Base-by-base conservation (phyloP, 768 basidiomycete species). In the Boletellus sp. region DNA sequence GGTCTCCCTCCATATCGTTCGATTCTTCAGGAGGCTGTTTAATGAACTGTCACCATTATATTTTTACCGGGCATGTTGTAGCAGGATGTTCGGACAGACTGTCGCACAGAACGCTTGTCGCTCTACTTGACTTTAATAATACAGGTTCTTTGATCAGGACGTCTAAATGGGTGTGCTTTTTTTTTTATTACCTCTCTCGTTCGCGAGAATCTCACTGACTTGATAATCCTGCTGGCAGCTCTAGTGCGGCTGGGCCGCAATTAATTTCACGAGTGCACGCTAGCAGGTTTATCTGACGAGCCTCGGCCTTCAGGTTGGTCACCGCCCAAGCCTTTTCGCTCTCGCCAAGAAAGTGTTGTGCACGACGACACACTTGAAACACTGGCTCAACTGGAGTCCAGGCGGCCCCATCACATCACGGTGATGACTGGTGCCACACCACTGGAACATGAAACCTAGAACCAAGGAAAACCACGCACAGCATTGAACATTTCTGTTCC, bases 401-500 rank as follows among this genome's bases (percentile, higher is more conserved):
- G 16, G 17, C 31, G 15, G 31, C 13, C 19, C 15, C 28, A 13
- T 44, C 51, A 47, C 44, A 34, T 50, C 22, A 8, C 24, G 24
- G 40, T 47, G 51, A 32, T 35, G 45, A 62, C 34, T 17, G 9
- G 40, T 22, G 33, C 35, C 38, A 47, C 44, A 48, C 51, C 48
- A 48, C 39, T 33, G 37, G 13, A 28, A 49, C 40, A 49, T 55
- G 54, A 59, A 53, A 39, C 35, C 22, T 31, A 33, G 12, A 39
- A 42, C 46, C 23, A 12, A 47, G 28, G 53, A 61, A 53, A 44
- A 32, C 15, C 22, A 2, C 1, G 34, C 61, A 62, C 61, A 62
- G 61, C 62, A 64, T 62, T 36, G 53, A 42, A 19, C 4, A n/a
- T 42, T 63, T 62, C 48, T 52, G 28, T 41, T 40, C 45, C 57